Conservation (phyloP, 345 rosid species). For the Rhodomyrtus tomentosa region DNA sequence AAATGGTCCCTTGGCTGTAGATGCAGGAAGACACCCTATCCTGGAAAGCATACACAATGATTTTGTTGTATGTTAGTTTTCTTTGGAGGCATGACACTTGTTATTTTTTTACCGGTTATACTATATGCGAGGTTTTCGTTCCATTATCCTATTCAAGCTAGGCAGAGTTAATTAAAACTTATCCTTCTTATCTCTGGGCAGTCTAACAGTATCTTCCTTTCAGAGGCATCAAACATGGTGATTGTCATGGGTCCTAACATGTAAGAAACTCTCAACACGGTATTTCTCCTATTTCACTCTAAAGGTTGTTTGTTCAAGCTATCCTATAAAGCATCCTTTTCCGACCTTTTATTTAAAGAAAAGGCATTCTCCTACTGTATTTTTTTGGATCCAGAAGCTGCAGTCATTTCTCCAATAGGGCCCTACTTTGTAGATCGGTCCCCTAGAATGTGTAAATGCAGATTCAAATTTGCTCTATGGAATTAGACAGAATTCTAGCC, state of each 20-base stretch:
- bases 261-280: conserved; percentile 26
- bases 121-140: background rate
- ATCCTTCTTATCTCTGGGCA: conserved; percentile 22
- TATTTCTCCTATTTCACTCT: background rate
- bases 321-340: background rate
- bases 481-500: background rate
- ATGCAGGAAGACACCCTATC: conserved; percentile 94
- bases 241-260: conserved; percentile 91
- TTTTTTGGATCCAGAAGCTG: background rate
- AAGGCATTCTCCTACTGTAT: background rate
- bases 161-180: background rate
- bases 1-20: conserved; percentile 88
- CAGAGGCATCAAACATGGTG: conserved; percentile 92
- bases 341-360: background rate
- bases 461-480: background rate
- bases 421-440: background rate
- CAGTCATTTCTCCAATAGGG: background rate
- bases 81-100: background rate
- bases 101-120: background rate
- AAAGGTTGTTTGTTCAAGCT: background rate
- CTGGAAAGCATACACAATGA: conserved; percentile 83
- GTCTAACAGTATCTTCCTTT: conserved; percentile 85
- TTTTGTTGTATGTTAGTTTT: conserved; percentile 41
- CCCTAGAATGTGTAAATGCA: background rate
- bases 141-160: background rate